Evolutionary conservation across 202 grass and related monocot genomes (phyloP).

Genomic region (Zizania palustris): DNA sequence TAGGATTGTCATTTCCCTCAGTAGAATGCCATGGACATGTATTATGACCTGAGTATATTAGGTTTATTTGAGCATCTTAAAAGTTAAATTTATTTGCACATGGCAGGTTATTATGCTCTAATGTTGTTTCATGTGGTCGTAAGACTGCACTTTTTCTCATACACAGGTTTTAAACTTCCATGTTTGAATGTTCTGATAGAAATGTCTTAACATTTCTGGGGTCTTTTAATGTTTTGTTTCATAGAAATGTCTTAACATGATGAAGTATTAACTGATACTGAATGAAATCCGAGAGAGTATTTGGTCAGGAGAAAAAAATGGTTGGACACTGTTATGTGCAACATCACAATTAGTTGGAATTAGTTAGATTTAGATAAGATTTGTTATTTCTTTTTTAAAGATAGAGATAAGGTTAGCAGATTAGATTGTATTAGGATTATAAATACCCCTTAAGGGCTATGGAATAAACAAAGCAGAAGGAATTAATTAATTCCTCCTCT

Average conservation of each 20-base stretch:
- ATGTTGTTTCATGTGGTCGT: background rate
- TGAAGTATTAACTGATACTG: constrained; percentile 25
- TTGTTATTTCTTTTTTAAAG: too few relatives aligned
- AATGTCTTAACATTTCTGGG: background rate
- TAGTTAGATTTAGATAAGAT: too few relatives aligned
- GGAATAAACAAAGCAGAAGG: too few relatives aligned
- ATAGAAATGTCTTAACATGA: background rate
- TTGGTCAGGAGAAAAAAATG: background rate
- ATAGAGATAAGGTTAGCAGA: too few relatives aligned
- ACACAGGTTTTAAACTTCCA: background rate
- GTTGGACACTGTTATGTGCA: too few relatives aligned
- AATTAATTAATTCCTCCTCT: too few relatives aligned
- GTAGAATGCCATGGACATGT: background rate
- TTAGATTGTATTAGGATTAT: too few relatives aligned
- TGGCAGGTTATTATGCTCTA: constrained; percentile 2
- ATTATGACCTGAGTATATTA: background rate
- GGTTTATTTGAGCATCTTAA: background rate
- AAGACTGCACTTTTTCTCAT: background rate
- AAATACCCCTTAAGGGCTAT: too few relatives aligned
- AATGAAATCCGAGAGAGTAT: background rate
- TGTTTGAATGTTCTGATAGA: background rate
- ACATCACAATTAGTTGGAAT: too few relatives aligned
- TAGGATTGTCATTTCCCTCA: background rate
- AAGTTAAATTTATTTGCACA: background rate
- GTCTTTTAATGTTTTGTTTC: background rate